Evolutionary conservation across 1,139 yeast genomes (phyloP).

Genomic region (Pichia kudriavzevii): DNA sequence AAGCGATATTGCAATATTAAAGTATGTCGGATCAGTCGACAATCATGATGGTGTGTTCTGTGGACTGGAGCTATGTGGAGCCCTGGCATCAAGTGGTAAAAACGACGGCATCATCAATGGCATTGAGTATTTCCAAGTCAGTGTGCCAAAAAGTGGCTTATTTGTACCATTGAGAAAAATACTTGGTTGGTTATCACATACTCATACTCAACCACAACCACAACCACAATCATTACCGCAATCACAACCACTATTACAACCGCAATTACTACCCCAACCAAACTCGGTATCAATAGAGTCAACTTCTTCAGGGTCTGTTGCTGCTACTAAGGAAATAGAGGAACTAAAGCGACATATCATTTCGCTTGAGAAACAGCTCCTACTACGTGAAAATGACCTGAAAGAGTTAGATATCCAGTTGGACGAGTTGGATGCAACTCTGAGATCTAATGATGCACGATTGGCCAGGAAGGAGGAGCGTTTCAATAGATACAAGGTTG

Average conservation of each 20-base stretch:
- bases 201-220: slow-evolving; percentile 12
- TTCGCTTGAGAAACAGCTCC: slow-evolving; percentile 6
- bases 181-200: slow-evolving; percentile 21
- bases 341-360: slow-evolving; percentile 10
- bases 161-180: slow-evolving; percentile 67
- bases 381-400: slow-evolving; percentile 13
- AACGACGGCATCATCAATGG: slow-evolving; percentile 71
- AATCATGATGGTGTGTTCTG: slow-evolving; percentile 77
- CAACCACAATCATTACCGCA: slow-evolving; percentile 3
- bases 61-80: slow-evolving; percentile 74
- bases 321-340: background rate
- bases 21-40: slow-evolving; percentile 67
- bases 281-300: background rate
- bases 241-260: background rate
- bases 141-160: slow-evolving; percentile 59
- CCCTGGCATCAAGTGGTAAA: slow-evolving; percentile 60
- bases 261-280: background rate
- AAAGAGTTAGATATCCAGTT: slow-evolving; percentile 39
- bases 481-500: slow-evolving; percentile 36
- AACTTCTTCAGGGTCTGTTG: background rate
- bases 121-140: slow-evolving; percentile 53
- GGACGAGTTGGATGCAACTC: slow-evolving; percentile 38
- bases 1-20: slow-evolving; percentile 45
- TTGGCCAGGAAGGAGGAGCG: slow-evolving; percentile 39
- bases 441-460: slow-evolving; percentile 39